Evolutionary conservation across 345 rosid genomes (phyloP), one percentile per base, ranked within the genome.

Genomic region (Melaleuca quinquenervia): DNA sequence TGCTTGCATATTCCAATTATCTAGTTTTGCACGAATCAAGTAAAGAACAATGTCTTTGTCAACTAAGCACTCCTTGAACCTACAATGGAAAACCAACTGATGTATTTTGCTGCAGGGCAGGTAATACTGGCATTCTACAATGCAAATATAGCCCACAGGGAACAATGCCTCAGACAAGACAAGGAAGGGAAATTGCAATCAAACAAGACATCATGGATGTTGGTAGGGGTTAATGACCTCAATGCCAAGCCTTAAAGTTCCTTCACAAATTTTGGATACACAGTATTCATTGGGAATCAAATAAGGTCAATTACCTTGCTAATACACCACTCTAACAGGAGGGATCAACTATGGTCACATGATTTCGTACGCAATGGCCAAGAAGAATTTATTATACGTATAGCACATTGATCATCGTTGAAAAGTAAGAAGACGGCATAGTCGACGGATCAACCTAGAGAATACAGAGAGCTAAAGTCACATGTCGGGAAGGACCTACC

Each of bases 401-500:
- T 41, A 70, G 80, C 80, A 0, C 80, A 32, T 36, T 70, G 80
- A 70, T 5, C 41, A 13, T 70, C 13, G 14, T 70, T 5, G 80
- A 70, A 70, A 70, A 8, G 80, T 8, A 9, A 70, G 78, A 70
- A 70, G 80, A 70, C 24, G 41, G 80, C 36, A 70, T 70, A 82
- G 7, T 32, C 27, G 64, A 52, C 50, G 52, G 44, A 75, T 22
- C 26, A 52, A 16, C 58, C 49, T 84, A 36, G 82, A 82, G 16
- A 84, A 22, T n/a, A 60, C 44, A 82, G 49, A 62, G 11, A 82
- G 14, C 51, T 52, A 45, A 49, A 60, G 26, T 58, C 74, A 53
- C 80, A 64, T 62, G 45, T 52, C 29, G 50, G 50, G 54, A 53
- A 82, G 85, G 82, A 62, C 44, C 58, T 27, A 94, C 96, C 94